phyloP scores from a whole-genome alignment of 257 asterid species.

The Jasminum sambac region DNA sequence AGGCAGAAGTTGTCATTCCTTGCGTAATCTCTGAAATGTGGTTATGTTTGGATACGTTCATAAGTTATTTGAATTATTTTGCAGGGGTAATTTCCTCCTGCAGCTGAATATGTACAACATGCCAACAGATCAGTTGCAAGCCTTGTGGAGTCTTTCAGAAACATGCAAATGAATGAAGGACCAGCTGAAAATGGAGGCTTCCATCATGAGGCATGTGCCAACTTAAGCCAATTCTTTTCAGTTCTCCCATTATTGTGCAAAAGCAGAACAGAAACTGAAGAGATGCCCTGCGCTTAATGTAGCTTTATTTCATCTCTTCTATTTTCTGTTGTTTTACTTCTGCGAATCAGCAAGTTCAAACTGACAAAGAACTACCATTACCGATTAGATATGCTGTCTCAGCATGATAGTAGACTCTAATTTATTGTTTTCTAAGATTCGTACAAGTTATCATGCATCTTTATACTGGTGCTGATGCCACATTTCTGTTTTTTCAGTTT shows the following conservation, averaged over 20 bases:
- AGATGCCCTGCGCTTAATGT: not conserved
- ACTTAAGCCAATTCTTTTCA: not conserved
- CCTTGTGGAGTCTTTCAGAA: constrained; percentile 73
- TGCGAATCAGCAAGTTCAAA: not conserved
- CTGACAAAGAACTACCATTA: not conserved
- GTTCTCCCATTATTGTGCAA: not conserved
- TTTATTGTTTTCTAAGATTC: not conserved
- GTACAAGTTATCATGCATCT: not conserved
- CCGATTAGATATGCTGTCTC: not conserved
- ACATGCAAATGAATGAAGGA: constrained; percentile 72
- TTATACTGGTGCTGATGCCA: constrained; percentile 9
- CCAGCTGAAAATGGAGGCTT: constrained; percentile 76
- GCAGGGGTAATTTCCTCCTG: constrained; percentile 69
- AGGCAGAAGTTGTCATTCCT: constrained; percentile 6
- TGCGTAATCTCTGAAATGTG: not conserved
- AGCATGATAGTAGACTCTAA: constrained; percentile 2
- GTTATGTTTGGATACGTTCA: constrained; percentile 3
- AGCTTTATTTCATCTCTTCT: not conserved
- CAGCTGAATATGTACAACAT: constrained; percentile 58
- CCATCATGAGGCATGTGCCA: constrained; percentile 63
- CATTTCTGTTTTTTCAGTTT: constrained; percentile 29
- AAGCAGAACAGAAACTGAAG: not conserved
- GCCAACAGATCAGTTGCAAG: constrained; percentile 68
- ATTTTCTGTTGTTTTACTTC: not conserved
- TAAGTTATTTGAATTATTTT: constrained; percentile 25